Conservation (phyloP, 495 filamentous ascomycete species). For the Penicillium ochrochloron region DNA sequence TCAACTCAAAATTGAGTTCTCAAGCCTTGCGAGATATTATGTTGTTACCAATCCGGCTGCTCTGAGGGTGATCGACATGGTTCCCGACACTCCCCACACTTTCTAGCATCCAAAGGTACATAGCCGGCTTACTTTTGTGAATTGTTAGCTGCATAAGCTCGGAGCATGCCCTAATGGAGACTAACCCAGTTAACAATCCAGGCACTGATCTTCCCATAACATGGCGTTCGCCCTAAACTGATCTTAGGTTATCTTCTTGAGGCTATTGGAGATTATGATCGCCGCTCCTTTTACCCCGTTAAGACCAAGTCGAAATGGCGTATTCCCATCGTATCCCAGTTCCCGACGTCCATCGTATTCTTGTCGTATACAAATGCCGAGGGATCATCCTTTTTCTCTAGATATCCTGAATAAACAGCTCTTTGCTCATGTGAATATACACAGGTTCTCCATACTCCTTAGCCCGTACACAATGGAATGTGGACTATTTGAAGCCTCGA, state of each 20-base stretch:
- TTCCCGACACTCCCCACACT: neutral
- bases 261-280: neutral
- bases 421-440: neutral
- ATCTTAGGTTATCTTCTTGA: neutral
- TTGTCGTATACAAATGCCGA: constrained; percentile 24
- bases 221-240: neutral
- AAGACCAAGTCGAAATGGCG: neutral
- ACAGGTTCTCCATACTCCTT: neutral
- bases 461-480: neutral
- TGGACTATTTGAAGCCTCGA: constrained; percentile 12
- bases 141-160: neutral
- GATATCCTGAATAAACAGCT: constrained; percentile 12
- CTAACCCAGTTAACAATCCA: neutral
- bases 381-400: neutral
- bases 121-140: too few relatives aligned
- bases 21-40: too few relatives aligned
- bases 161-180: neutral
- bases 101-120: neutral
- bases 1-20: too few relatives aligned
- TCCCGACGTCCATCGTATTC: constrained; percentile 16
- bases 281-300: neutral
- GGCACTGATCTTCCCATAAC: neutral
- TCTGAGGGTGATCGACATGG: neutral
- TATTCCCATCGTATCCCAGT: constrained; percentile 10
- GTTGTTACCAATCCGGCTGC: neutral